Percentiles rank a stretch among this genome's conserved stretches.
These are phyloP conservation scores for Spergularia azorica DNA, from an alignment of 179 eudicot species.

Conservation along the genomic window DNA sequence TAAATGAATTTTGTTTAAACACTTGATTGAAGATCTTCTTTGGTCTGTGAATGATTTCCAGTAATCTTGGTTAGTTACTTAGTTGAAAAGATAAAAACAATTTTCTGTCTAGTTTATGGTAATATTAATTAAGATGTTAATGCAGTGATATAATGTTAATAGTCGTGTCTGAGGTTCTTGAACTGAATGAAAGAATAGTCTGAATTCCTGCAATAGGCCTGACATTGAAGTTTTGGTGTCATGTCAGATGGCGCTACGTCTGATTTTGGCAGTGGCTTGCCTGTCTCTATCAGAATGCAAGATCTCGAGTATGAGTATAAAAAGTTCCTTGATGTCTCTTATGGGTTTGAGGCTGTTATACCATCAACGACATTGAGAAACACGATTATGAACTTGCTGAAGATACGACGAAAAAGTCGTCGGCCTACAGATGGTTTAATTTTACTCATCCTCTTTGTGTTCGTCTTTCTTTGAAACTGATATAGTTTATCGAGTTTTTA, in stretches of 20 bases:
- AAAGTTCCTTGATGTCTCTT: slow-evolving; percentile 8
- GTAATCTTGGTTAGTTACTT: too few species aligned
- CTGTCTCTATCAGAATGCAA: neutral
- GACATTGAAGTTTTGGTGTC: neutral
- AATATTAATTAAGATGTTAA: too few species aligned
- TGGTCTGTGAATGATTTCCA: too few species aligned
- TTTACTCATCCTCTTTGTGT: neutral
- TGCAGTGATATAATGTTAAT: too few species aligned
- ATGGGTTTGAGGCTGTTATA: slow-evolving; percentile 14
- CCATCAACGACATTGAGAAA: neutral
- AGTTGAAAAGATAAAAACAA: too few species aligned
- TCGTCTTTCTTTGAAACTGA: neutral
- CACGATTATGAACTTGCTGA: neutral
- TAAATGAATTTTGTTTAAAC: too few species aligned
- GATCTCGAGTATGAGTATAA: neutral
- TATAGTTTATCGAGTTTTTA: too few species aligned
- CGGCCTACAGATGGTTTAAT: neutral
- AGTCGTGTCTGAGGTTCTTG: too few species aligned
- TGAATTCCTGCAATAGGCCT: too few species aligned
- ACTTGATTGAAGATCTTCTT: too few species aligned
- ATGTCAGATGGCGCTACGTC: slow-evolving; percentile 8
- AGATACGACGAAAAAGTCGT: neutral
- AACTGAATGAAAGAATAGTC: too few species aligned
- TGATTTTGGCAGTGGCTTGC: neutral
- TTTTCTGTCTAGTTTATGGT: too few species aligned